These are phyloP conservation scores for Hypericum perforatum DNA, from an alignment of 345 rosid genomes.

Conservation along the genomic window DNA sequence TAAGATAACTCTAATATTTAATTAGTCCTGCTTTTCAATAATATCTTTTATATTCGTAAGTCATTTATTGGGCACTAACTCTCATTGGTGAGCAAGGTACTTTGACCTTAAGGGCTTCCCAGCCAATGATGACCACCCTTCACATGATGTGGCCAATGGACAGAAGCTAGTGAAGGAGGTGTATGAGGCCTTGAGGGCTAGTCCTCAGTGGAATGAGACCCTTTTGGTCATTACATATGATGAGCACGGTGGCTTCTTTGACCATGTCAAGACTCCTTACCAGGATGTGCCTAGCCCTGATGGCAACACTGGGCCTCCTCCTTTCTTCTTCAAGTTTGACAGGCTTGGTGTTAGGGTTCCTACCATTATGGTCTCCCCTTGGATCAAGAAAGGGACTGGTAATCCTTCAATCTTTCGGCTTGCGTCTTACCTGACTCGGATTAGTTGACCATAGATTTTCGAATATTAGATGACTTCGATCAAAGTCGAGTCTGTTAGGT, in stretches of 20 bases:
- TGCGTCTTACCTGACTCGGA: neutral
- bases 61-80: too few species aligned
- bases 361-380: constrained; percentile 86
- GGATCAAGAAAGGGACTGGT: constrained; percentile 97
- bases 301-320: constrained; percentile 89
- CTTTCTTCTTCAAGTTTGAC: constrained; percentile 83
- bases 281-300: constrained; percentile 74
- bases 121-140: constrained; percentile 90
- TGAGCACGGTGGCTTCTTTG: constrained; percentile 93
- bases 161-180: constrained; percentile 80
- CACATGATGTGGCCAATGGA: constrained; percentile 85
- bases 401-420: constrained; percentile 8
- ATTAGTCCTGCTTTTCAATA: too few species aligned
- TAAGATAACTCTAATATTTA: too few species aligned
- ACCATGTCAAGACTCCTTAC: constrained; percentile 83
- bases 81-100: constrained; percentile 14
- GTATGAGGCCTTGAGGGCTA: constrained; percentile 67
- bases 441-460: too few species aligned
- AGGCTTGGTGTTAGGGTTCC: constrained; percentile 92
- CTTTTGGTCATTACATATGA: constrained; percentile 76
- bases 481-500: too few species aligned
- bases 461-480: too few species aligned
- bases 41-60: too few species aligned
- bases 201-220: constrained; percentile 96
- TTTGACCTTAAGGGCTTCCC: constrained; percentile 61